Evolutionary conservation across 1,284 basidiomycete genomes (phyloP).

Genomic region (Leccinum ambiguum): DNA sequence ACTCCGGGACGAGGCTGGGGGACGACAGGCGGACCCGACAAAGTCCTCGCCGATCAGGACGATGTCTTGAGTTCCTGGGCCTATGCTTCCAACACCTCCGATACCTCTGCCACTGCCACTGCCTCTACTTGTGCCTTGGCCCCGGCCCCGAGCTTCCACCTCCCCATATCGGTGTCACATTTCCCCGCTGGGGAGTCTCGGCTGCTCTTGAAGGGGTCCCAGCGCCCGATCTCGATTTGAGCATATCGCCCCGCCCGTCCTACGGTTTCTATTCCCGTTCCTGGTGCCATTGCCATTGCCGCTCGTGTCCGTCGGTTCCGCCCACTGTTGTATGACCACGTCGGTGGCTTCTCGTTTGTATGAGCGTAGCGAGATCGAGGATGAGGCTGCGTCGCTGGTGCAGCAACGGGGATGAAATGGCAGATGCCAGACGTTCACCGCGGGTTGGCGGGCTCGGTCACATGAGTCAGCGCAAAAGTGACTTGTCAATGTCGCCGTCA

Average conservation of each 20-base stretch:
- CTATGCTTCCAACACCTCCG: neutral
- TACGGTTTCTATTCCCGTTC: no score
- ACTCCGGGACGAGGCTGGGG: neutral
- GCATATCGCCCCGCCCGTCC: no score
- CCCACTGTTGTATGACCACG: no score
- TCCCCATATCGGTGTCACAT: constrained; percentile 19
- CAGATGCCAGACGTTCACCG: no score
- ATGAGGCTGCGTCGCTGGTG: no score
- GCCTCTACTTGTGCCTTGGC: constrained; percentile 14
- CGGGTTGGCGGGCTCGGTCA: no score
- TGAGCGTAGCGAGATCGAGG: no score
- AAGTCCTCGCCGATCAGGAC: neutral
- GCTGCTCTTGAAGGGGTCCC: constrained; percentile 38
- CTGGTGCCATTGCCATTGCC: neutral
- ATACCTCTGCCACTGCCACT: neutral
- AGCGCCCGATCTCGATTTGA: no score
- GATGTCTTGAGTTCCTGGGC: constrained; percentile 7
- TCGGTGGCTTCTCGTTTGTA: no score
- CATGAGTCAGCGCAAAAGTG: no score
- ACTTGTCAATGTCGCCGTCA: no score
- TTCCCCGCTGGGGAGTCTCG: constrained; percentile 15
- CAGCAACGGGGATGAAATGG: no score
- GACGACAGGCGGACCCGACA: neutral
- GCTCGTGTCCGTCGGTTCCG: neutral
- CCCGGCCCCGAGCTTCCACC: constrained; percentile 9